These are phyloP conservation scores for Urostyla sp. DNA, from an alignment of 73 alveolate species.

Conservation along the genomic window DNA sequence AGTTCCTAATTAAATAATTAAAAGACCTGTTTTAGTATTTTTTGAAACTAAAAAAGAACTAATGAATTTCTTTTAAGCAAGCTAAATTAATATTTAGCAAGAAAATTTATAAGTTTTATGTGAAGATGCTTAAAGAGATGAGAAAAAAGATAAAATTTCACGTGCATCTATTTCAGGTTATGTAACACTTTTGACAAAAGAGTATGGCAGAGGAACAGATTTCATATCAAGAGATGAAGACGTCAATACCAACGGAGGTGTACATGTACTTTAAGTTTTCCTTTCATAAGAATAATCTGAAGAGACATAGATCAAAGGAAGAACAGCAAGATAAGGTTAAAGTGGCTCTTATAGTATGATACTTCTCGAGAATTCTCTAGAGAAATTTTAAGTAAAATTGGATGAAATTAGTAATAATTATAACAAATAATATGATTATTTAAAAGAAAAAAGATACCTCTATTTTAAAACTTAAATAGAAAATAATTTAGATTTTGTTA, in stretches of 20 bases:
- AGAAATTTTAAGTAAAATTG: not conserved
- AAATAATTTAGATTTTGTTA: too few relatives aligned
- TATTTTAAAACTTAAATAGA: too few relatives aligned
- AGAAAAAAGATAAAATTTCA: not conserved
- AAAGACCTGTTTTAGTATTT: not conserved
- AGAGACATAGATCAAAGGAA: conserved; percentile 60
- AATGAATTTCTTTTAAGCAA: not conserved
- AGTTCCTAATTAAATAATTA: too few relatives aligned
- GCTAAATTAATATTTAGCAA: not conserved
- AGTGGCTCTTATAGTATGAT: conserved; percentile 61
- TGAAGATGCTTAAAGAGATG: not conserved
- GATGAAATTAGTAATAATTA: not conserved
- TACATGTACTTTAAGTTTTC: conserved; percentile 66
- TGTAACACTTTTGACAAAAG: not conserved
- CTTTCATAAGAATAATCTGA: conserved; percentile 53
- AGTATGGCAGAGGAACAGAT: conserved; percentile 73
- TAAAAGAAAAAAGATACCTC: too few relatives aligned
- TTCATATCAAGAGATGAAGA: conserved; percentile 56
- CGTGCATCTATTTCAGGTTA: not conserved
- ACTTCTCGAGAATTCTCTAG: conserved; percentile 29
- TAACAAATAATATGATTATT: not conserved
- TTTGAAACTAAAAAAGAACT: not conserved
- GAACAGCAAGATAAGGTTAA: conserved; percentile 75
- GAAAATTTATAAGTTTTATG: not conserved
- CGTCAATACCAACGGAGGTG: conserved; percentile 56